These are phyloP conservation scores for Roridomyces roridus DNA, from an alignment of 768 basidiomycete genomes.

Conservation along the genomic window DNA sequence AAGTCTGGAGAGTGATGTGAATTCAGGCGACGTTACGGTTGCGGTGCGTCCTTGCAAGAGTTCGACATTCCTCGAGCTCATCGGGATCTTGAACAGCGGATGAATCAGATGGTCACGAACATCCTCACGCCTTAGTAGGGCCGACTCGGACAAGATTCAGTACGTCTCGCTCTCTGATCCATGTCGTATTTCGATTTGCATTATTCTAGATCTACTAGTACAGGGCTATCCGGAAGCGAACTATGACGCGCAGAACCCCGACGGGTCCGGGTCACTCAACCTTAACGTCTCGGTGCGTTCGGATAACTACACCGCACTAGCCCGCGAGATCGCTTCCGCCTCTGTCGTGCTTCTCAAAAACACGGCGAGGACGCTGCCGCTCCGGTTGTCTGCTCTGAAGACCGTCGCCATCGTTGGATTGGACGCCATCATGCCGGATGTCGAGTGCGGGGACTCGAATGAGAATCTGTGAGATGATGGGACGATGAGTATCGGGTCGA, in stretches of 20 bases:
- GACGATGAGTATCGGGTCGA: constrained; percentile 66
- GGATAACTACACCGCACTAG: constrained; percentile 54
- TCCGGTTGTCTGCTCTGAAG: constrained; percentile 55
- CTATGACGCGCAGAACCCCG: constrained; percentile 52
- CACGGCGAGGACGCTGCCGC: constrained; percentile 47
- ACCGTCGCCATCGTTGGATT: constrained; percentile 66
- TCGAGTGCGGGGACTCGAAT: constrained; percentile 51
- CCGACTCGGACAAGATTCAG: constrained; percentile 52
- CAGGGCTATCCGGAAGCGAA: constrained; percentile 57
- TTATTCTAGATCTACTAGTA: too few species aligned
- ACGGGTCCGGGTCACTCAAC: constrained; percentile 51
- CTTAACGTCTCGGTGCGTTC: constrained; percentile 48
- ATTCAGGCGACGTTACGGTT: constrained; percentile 38
- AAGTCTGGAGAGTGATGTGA: constrained; percentile 41
- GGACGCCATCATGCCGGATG: constrained; percentile 57
- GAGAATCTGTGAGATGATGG: constrained; percentile 56
- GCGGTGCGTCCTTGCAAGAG: constrained; percentile 35
- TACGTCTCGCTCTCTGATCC: constrained; percentile 44
- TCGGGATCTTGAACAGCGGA: constrained; percentile 32
- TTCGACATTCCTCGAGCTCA: not conserved
- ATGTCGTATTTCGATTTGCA: constrained; percentile 72
- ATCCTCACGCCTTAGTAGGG: constrained; percentile 55
- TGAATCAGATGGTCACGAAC: constrained; percentile 53
- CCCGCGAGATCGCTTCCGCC: constrained; percentile 65
- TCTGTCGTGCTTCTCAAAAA: constrained; percentile 83